A percentile compares a stretch with the other conserved stretches of the same genome.
These are phyloP conservation scores for Leptographium flavum DNA, from an alignment of 2,329 filamentous ascomycete species.

Conservation along the genomic window DNA sequence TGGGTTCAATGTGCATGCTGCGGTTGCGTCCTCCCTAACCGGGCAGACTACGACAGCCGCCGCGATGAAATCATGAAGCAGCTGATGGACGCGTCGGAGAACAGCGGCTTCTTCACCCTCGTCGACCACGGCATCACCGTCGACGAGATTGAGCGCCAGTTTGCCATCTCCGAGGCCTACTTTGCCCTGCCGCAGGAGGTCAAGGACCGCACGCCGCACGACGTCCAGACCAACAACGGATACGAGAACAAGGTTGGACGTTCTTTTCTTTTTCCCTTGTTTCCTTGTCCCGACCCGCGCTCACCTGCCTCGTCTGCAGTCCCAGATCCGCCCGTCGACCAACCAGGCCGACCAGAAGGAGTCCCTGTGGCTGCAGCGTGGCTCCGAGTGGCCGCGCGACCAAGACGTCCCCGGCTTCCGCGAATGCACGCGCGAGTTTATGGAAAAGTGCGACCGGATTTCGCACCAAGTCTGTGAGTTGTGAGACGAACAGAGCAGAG, in stretches of 20 bases:
- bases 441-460: slow-evolving; percentile 36
- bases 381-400: slow-evolving; percentile 35
- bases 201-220: slow-evolving; percentile 15
- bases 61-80: slow-evolving; percentile 37
- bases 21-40: too few relatives aligned
- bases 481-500: too few relatives aligned
- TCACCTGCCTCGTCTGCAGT: too few relatives aligned
- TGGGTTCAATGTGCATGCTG: too few relatives aligned
- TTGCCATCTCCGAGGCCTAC: slow-evolving; percentile 26
- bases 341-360: slow-evolving; percentile 45
- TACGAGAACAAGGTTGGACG: too few relatives aligned
- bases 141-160: slow-evolving; percentile 29
- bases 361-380: slow-evolving; percentile 48
- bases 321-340: slow-evolving; percentile 43
- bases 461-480: slow-evolving; percentile 29
- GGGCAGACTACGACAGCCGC: slow-evolving; percentile 34
- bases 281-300: too few relatives aligned
- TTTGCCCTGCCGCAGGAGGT: slow-evolving; percentile 28
- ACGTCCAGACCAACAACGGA: slow-evolving; percentile 27
- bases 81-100: slow-evolving; percentile 38
- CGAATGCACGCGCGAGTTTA: slow-evolving; percentile 30
- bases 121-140: slow-evolving; percentile 29
- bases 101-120: slow-evolving; percentile 43
- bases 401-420: slow-evolving; percentile 31
- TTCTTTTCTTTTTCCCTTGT: too few relatives aligned